Evolutionary conservation across 148 eudicot species (phyloP).

Genomic region (Cornus kousa): DNA sequence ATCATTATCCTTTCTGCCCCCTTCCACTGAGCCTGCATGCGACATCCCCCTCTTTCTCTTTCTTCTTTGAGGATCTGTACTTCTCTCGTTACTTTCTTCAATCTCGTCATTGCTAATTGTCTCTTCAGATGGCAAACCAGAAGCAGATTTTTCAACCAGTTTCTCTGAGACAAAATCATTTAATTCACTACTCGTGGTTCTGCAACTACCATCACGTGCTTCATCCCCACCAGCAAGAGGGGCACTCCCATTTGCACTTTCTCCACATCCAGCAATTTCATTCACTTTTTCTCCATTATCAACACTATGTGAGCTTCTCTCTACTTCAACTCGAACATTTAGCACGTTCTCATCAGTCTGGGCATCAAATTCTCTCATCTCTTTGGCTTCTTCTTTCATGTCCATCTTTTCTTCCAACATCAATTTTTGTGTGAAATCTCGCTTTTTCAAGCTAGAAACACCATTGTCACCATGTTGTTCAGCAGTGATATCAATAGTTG

Average conservation of each 20-base stretch:
- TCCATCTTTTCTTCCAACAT: slow-evolving; percentile 6
- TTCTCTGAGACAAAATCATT: slow-evolving; percentile 1
- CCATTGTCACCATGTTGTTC: slow-evolving; percentile 1
- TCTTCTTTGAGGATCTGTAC: slow-evolving; percentile 21
- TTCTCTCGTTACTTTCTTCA: slow-evolving; percentile 20
- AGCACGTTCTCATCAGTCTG: slow-evolving; percentile 4
- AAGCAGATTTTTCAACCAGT: not conserved
- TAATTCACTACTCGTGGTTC: not conserved
- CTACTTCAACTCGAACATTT: slow-evolving; percentile 5
- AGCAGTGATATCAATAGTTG: not conserved
- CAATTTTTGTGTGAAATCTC: slow-evolving; percentile 4
- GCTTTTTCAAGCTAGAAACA: slow-evolving; percentile 1
- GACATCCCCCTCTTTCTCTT: slow-evolving; percentile 13
- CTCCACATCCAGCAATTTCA: slow-evolving; percentile 15
- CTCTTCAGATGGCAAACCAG: slow-evolving; percentile 11
- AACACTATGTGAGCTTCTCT: not conserved
- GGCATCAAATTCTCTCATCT: not conserved
- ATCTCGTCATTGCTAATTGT: not conserved
- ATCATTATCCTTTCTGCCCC: not conserved
- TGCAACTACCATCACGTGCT: not conserved
- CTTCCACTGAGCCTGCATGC: not conserved
- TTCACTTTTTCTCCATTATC: slow-evolving; percentile 14
- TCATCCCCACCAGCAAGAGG: not conserved
- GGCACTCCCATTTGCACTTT: slow-evolving; percentile 1
- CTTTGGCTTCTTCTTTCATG: slow-evolving; percentile 20